phyloP scores from a whole-genome alignment of 2,329 filamentous ascomycete species.

The Penicillium paneum region DNA sequence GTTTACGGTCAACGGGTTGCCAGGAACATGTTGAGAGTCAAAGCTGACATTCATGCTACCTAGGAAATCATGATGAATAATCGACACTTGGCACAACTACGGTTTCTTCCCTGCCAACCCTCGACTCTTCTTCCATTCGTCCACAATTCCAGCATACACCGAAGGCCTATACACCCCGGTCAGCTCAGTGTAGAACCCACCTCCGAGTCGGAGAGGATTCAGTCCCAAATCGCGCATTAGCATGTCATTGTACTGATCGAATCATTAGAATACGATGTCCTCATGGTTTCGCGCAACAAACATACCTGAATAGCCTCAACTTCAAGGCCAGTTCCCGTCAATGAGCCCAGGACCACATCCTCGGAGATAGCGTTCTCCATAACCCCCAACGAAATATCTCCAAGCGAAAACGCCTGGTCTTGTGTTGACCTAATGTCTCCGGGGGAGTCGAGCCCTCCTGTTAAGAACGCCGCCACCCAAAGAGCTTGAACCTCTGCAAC shows the following conservation, averaged over 20 bases:
- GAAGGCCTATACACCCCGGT: slow-evolving; percentile 22
- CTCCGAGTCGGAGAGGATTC: slow-evolving; percentile 23
- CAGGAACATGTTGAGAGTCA: background rate
- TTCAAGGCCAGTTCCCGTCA: slow-evolving; percentile 20
- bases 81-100: background rate
- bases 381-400: background rate
- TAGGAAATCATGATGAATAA: background rate
- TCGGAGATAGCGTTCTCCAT: slow-evolving; percentile 20
- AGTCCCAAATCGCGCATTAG: slow-evolving; percentile 25
- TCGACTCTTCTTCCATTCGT: slow-evolving; percentile 19
- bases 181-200: slow-evolving; percentile 18
- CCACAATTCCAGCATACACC: slow-evolving; percentile 26
- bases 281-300: background rate
- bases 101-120: background rate
- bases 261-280: background rate
- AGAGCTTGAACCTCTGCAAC: slow-evolving; percentile 27
- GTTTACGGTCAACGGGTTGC: background rate
- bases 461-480: slow-evolving; percentile 25
- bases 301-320: slow-evolving; percentile 24
- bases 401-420: background rate
- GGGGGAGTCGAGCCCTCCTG: slow-evolving; percentile 15
- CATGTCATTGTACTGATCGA: slow-evolving; percentile 24
- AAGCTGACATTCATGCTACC: background rate
- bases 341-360: slow-evolving; percentile 19
- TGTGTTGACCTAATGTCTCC: background rate